Conservation (phyloP, 441 rosid species). For the Pelargonium australe region DNA sequence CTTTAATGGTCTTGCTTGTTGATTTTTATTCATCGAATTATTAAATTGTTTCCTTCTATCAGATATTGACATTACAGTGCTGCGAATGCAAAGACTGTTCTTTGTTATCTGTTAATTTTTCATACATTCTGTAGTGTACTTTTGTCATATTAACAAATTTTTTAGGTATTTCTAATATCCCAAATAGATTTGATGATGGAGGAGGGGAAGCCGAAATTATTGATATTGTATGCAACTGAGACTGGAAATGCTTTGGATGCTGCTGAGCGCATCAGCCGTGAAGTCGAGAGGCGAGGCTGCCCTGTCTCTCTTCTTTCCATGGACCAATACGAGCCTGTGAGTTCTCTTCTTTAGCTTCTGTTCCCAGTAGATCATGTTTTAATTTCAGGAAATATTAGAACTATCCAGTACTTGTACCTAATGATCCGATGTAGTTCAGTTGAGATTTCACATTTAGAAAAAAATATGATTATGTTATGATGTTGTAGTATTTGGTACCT, state of each 20-base stretch:
- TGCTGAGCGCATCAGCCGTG: constrained; percentile 70
- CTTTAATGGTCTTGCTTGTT: too few species aligned
- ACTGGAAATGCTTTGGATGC: constrained; percentile 84
- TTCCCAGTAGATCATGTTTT: too few species aligned
- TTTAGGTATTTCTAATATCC: too few species aligned
- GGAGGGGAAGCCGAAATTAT: constrained; percentile 27
- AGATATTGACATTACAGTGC: too few species aligned
- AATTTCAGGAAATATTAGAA: background rate
- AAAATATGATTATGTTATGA: background rate
- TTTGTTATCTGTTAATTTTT: too few species aligned
- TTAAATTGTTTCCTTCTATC: too few species aligned
- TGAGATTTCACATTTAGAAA: background rate
- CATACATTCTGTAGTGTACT: too few species aligned
- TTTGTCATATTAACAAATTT: too few species aligned
- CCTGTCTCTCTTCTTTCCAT: constrained; percentile 39
- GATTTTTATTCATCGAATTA: too few species aligned
- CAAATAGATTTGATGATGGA: constrained; percentile 10
- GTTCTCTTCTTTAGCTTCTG: constrained; percentile 1
- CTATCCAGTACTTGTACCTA: background rate
- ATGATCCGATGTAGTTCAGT: background rate
- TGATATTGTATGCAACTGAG: constrained; percentile 65
- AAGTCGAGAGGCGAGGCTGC: constrained; percentile 72
- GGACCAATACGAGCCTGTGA: constrained; percentile 59
- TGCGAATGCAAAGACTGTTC: too few species aligned
- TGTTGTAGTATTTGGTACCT: background rate